These are phyloP conservation scores for Chrysoporthe cubensis DNA, from an alignment of 2,329 filamentous ascomycete genomes.

Conservation along the genomic window DNA sequence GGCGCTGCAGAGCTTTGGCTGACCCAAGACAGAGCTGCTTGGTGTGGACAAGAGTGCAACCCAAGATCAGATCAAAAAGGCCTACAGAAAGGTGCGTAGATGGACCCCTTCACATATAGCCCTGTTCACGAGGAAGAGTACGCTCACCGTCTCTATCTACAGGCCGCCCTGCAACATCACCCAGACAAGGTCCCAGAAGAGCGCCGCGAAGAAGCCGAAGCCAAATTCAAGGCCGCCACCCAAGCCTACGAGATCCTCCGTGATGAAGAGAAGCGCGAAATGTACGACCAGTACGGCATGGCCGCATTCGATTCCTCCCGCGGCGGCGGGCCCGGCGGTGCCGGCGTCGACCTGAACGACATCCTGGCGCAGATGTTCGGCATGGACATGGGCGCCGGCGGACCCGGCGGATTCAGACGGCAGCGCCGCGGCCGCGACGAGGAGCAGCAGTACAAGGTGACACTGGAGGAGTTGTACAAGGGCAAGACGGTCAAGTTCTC, in stretches of 20 bases:
- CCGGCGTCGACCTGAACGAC: slow-evolving; percentile 86
- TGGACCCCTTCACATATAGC: not conserved
- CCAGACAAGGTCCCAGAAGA: slow-evolving; percentile 94
- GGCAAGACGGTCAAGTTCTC: slow-evolving; percentile 98
- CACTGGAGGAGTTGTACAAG: slow-evolving; percentile 94
- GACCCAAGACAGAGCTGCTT: slow-evolving; percentile 67
- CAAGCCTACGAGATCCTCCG: slow-evolving; percentile 97
- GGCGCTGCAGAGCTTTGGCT: slow-evolving; percentile 5
- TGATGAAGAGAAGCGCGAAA: slow-evolving; percentile 88
- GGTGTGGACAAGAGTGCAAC: slow-evolving; percentile 73
- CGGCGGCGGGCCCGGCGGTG: slow-evolving; percentile 61
- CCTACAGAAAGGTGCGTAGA: slow-evolving; percentile 81
- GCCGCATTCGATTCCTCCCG: slow-evolving; percentile 83
- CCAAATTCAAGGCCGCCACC: slow-evolving; percentile 89
- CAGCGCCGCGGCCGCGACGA: slow-evolving; percentile 77
- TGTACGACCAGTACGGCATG: slow-evolving; percentile 97
- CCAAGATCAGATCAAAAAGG: slow-evolving; percentile 88
- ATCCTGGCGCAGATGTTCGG: slow-evolving; percentile 92
- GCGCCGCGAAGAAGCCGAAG: slow-evolving; percentile 81
- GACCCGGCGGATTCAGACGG: slow-evolving; percentile 42
- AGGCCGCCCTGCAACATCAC: slow-evolving; percentile 87
- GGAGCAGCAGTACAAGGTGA: slow-evolving; percentile 88
- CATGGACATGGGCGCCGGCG: slow-evolving; percentile 66
- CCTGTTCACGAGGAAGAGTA: slow-evolving; percentile 9
- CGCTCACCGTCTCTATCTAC: slow-evolving; percentile 29